Conservation (phyloP, 257 asterid species). For the Solanum neorickii region DNA sequence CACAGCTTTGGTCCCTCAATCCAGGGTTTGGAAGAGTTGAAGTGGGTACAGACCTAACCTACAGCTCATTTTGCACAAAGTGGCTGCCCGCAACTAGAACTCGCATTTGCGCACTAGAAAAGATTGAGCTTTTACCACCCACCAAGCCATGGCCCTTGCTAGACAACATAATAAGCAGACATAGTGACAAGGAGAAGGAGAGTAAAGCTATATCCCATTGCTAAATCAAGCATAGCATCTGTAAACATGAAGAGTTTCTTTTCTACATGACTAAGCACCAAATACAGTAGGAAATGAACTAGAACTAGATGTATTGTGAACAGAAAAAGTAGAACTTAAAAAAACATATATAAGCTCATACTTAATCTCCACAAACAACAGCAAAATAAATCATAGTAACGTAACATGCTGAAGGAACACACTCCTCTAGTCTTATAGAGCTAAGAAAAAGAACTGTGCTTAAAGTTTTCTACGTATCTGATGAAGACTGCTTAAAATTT, state of each 20-base stretch:
- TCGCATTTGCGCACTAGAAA: constrained; percentile 4
- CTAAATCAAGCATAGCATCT: not conserved
- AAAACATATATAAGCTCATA: not conserved
- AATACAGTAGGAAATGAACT: not conserved
- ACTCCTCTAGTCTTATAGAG: not conserved
- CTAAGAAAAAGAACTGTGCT: not conserved
- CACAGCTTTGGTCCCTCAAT: constrained; percentile 4
- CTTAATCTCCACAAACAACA: not conserved
- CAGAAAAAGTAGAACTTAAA: not conserved
- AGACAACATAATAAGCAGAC: not conserved
- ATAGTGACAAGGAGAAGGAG: not conserved
- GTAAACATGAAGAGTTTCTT: not conserved
- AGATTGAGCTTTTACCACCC: constrained; percentile 1
- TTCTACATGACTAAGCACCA: not conserved
- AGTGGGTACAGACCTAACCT: constrained; percentile 1
- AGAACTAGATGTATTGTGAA: not conserved
- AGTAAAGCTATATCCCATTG: not conserved
- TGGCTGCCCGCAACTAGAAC: constrained; percentile 5
- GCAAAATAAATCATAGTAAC: not conserved
- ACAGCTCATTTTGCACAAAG: constrained; percentile 6
- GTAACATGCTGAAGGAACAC: not conserved
- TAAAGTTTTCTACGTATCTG: not conserved
- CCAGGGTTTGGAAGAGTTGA: constrained; percentile 1
- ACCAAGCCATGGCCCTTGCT: not conserved
- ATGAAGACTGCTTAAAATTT: not conserved